Percentiles rank a stretch among this genome's conserved stretches.
phyloP scores from a whole-genome alignment of 768 basidiomycete genomes.

The Kwoniella dejecticola region DNA sequence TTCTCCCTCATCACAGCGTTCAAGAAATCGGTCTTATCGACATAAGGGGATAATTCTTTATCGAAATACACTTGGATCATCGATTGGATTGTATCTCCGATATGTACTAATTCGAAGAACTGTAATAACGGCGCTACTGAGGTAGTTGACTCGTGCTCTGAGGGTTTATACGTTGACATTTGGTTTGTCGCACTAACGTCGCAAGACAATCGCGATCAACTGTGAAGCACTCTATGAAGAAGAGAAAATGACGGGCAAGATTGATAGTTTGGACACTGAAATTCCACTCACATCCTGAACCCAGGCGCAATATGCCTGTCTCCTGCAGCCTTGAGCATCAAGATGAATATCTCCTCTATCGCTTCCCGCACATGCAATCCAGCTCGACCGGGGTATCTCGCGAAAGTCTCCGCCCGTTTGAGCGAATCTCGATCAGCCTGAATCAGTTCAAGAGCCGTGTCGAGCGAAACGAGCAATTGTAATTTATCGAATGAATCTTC shows the following conservation, averaged over 20 bases:
- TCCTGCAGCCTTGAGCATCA: slow-evolving; percentile 74
- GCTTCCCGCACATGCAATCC: slow-evolving; percentile 87
- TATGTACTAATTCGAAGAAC: slow-evolving; percentile 95
- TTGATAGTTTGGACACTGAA: too few species aligned
- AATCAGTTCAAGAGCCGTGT: slow-evolving; percentile 85
- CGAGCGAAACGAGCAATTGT: slow-evolving; percentile 87
- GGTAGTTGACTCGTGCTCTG: slow-evolving; percentile 76
- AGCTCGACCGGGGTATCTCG: slow-evolving; percentile 79
- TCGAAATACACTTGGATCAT: slow-evolving; percentile 99
- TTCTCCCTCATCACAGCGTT: slow-evolving; percentile 93
- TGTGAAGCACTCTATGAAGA: too few species aligned
- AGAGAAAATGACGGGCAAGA: too few species aligned
- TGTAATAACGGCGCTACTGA: slow-evolving; percentile 90
- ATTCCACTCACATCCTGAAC: slow-evolving; percentile 66
- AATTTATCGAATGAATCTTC: slow-evolving; percentile 61
- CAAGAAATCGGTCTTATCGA: slow-evolving; percentile 89
- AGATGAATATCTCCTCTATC: slow-evolving; percentile 88
- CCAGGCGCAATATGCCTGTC: slow-evolving; percentile 78
- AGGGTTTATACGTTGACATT: slow-evolving; percentile 86
- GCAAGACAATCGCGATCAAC: background rate
- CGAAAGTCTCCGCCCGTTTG: slow-evolving; percentile 89
- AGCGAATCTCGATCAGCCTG: slow-evolving; percentile 88
- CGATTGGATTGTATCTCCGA: slow-evolving; percentile 95
- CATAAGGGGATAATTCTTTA: slow-evolving; percentile 84
- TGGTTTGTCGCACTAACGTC: slow-evolving; percentile 74